Percentiles rank a stretch among this genome's conserved stretches.
phyloP scores from a whole-genome alignment of 345 rosid species.

The Pelargonium nanum region DNA sequence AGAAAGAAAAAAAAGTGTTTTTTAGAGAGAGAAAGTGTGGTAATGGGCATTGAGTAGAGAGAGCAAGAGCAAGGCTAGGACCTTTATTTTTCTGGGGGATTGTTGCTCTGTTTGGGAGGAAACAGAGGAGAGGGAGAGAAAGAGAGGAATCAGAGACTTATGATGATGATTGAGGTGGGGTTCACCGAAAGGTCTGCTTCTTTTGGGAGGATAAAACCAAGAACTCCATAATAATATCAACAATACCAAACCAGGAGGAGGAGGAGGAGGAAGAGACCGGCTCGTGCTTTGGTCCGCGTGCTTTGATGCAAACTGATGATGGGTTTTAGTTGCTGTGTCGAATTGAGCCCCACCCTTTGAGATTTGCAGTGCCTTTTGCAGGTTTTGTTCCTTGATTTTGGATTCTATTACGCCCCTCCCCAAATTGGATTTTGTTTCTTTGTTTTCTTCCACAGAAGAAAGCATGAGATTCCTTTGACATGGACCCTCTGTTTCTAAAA shows the following conservation, averaged over 20 bases:
- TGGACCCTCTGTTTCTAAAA: conserved; percentile 8
- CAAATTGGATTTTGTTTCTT: conserved; percentile 17
- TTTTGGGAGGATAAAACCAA: conserved; percentile 26
- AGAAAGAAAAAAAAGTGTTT: conserved; percentile 14
- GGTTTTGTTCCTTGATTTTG: conserved; percentile 57
- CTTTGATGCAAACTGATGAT: conserved; percentile 41
- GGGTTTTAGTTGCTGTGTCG: conserved; percentile 17
- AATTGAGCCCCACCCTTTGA: conserved; percentile 29
- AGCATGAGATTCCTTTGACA: conserved; percentile 27
- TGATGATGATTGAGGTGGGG: no score
- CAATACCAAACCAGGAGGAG: no score
- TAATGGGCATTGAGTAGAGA: background rate
- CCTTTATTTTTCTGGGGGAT: conserved; percentile 10
- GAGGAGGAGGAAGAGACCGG: conserved; percentile 7
- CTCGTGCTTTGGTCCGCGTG: conserved; percentile 41
- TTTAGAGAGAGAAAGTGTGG: conserved; percentile 6
- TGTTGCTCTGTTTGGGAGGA: conserved; percentile 2
- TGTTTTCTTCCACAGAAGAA: conserved; percentile 9
- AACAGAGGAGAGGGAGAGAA: no score
- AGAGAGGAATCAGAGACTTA: no score
- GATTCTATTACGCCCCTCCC: conserved; percentile 18
- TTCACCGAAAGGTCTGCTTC: conserved; percentile 48
- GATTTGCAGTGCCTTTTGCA: conserved; percentile 27
- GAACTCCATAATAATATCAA: background rate
- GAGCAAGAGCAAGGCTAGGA: conserved; percentile 2